Evolutionary conservation across 2,329 filamentous ascomycete species (phyloP).

Genomic region (Aspergillus amoenus): DNA sequence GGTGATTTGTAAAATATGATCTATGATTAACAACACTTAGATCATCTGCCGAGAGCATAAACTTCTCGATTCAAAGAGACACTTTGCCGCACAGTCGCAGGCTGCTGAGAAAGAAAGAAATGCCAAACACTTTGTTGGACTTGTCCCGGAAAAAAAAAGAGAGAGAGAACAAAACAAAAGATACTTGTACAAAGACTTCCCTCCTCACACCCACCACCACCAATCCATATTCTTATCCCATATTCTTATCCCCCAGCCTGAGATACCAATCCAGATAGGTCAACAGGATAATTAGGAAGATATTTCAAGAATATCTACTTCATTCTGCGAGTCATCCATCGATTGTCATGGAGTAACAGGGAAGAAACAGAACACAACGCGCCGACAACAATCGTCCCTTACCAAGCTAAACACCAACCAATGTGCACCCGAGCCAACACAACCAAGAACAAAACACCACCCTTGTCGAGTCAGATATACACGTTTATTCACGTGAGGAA

Average conservation of each 20-base stretch:
- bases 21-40: neutral
- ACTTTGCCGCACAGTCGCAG: neutral
- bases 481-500: neutral
- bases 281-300: neutral
- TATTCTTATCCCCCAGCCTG: neutral
- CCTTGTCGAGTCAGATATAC: neutral
- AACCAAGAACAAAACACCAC: neutral
- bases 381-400: neutral
- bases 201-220: neutral
- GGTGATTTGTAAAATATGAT: neutral
- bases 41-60: neutral
- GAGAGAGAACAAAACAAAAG: neutral
- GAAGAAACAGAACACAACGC: neutral
- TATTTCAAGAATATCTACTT: neutral
- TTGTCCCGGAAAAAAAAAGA: neutral
- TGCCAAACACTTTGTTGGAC: neutral
- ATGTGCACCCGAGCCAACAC: neutral
- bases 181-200: neutral
- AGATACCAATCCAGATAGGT: neutral
- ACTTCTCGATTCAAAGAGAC: neutral
- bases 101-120: neutral
- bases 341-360: neutral
- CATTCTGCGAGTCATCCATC: neutral
- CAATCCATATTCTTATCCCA: neutral
- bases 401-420: neutral